Conservation (phyloP, 768 basidiomycete species). For the Solioccasus polychromus region DNA sequence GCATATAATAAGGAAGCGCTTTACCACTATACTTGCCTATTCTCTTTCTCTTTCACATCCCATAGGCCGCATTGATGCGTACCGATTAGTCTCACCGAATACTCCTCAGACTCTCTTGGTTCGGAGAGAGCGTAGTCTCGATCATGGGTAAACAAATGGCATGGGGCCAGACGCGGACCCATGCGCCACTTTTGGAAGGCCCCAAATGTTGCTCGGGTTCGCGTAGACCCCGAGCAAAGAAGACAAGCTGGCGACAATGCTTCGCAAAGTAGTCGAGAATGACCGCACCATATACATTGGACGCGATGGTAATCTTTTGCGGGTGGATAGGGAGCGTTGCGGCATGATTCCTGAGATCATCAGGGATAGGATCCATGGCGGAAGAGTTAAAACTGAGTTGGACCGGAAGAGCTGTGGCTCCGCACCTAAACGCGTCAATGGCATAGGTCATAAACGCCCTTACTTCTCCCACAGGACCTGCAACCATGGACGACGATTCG, state of each 20-base stretch:
- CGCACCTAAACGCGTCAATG: constrained; percentile 34
- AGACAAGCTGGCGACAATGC: constrained; percentile 58
- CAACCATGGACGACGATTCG: constrained; percentile 52
- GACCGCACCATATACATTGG: constrained; percentile 55
- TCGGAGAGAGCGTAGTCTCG: constrained; percentile 26
- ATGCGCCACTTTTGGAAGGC: constrained; percentile 37
- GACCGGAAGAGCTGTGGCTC: constrained; percentile 45
- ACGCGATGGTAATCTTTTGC: constrained; percentile 57
- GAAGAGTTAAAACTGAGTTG: constrained; percentile 65
- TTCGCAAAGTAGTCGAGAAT: constrained; percentile 53
- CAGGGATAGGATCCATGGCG: constrained; percentile 58
- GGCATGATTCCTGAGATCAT: constrained; percentile 45
- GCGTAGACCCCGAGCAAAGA: constrained; percentile 50
- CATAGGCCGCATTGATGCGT: too few relatives aligned
- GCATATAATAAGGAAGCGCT: too few relatives aligned
- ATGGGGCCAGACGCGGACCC: constrained; percentile 71
- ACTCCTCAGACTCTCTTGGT: constrained; percentile 35
- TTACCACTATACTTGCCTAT: too few relatives aligned
- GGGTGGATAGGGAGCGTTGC: constrained; percentile 36
- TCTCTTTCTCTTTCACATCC: too few relatives aligned
- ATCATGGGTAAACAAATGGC: constrained; percentile 57
- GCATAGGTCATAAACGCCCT: constrained; percentile 40
- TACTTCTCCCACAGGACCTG: constrained; percentile 50
- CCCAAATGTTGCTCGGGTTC: constrained; percentile 33
- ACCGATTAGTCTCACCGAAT: too few relatives aligned